These are phyloP conservation scores for Brassica carinata DNA, from an alignment of 345 rosid species.

Conservation along the genomic window DNA sequence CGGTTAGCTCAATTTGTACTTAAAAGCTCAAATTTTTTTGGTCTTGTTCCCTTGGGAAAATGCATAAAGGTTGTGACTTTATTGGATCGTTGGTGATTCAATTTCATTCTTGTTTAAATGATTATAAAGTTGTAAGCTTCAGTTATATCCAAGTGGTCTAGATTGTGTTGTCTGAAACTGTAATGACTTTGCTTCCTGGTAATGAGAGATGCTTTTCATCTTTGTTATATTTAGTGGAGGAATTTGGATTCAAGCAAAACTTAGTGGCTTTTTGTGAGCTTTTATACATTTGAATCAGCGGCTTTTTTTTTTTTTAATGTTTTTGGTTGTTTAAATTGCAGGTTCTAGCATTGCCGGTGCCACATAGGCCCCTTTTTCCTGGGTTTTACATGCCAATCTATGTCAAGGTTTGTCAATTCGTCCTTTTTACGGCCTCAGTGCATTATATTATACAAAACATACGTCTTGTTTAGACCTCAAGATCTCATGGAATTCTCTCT, in stretches of 20 bases:
- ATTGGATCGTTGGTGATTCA: neutral
- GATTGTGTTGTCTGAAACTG: neutral
- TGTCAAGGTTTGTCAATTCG: conserved; percentile 70
- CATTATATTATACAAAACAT: neutral
- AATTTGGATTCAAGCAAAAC: neutral
- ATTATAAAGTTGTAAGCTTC: neutral
- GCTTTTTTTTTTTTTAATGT: neutral
- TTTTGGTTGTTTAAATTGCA: conserved; percentile 41
- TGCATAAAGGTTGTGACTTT: neutral
- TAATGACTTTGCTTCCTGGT: conserved; percentile 3
- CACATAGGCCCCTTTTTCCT: conserved; percentile 92
- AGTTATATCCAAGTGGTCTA: neutral
- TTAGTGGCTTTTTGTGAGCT: neutral
- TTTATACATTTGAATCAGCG: neutral
- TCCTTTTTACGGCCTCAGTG: neutral
- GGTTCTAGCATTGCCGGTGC: conserved; percentile 93
- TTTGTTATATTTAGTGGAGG: neutral
- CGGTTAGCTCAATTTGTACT: conserved; percentile 51
- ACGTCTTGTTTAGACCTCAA: neutral
- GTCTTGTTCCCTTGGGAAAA: neutral
- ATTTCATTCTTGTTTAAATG: neutral
- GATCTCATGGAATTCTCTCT: neutral
- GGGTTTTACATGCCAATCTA: conserved; percentile 98
- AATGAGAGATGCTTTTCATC: conserved; percentile 13
- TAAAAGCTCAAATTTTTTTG: neutral